Evolutionary conservation across 495 filamentous ascomycete species (phyloP).

Genomic region (Penicilliopsis zonata): DNA sequence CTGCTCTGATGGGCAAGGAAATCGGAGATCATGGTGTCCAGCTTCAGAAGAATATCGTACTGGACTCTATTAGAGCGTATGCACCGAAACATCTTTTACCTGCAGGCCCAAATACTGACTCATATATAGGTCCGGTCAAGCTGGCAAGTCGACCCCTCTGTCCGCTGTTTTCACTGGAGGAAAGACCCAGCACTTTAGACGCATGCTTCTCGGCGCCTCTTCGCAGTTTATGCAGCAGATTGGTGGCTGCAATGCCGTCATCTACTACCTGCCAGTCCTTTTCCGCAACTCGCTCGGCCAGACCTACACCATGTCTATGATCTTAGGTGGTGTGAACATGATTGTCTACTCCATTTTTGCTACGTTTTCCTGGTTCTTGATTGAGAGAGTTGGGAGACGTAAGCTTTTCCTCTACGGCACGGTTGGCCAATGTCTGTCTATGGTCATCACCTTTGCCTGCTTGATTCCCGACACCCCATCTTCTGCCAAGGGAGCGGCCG

Average conservation of each 20-base stretch:
- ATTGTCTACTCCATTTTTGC: constrained; percentile 59
- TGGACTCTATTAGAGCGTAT: constrained; percentile 53
- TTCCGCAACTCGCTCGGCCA: constrained; percentile 53
- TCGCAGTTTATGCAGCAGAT: constrained; percentile 67
- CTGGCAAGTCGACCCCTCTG: constrained; percentile 21
- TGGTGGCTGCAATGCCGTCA: constrained; percentile 64
- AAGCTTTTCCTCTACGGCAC: constrained; percentile 61
- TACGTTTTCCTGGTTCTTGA: constrained; percentile 62
- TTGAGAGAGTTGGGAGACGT: constrained; percentile 61
- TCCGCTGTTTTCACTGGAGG: constrained; percentile 27
- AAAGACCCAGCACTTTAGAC: constrained; percentile 35
- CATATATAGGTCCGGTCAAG: constrained; percentile 22
- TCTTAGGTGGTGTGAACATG: constrained; percentile 72
- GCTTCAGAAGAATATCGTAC: constrained; percentile 42
- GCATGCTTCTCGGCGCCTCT: constrained; percentile 31
- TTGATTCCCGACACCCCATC: constrained; percentile 37
- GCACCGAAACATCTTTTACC: constrained; percentile 19
- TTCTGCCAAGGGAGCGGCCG: constrained; percentile 48
- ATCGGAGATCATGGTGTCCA: constrained; percentile 6
- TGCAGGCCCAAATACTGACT: constrained; percentile 36
- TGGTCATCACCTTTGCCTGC: constrained; percentile 49
- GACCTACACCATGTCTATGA: constrained; percentile 46
- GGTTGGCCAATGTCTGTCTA: constrained; percentile 48
- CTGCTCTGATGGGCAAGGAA: constrained; percentile 11
- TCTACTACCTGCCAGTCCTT: constrained; percentile 74